A percentile compares a stretch with the other conserved stretches of the same genome.
phyloP scores from a whole-genome alignment of 768 basidiomycete genomes.

The Tricholomella constricta region DNA sequence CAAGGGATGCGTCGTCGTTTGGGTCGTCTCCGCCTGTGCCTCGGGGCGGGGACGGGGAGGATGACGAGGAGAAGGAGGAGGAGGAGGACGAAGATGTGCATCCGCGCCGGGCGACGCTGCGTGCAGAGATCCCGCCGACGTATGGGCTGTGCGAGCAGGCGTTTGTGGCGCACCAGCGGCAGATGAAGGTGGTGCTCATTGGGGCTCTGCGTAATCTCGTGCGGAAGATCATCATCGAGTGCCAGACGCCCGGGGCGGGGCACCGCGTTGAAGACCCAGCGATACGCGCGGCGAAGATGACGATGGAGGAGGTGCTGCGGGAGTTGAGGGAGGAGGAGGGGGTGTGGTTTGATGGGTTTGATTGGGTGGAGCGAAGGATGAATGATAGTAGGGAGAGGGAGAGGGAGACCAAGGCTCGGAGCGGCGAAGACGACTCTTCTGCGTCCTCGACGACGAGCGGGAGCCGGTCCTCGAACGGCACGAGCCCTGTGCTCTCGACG shows the following conservation, averaged over 20 bases:
- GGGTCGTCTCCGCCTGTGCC: constrained; percentile 8
- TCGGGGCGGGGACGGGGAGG: constrained; percentile 29
- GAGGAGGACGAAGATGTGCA: constrained; percentile 41
- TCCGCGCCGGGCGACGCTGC: constrained; percentile 49
- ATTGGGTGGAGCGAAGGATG: constrained; percentile 58
- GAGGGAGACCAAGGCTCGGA: constrained; percentile 26
- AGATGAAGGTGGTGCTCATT: constrained; percentile 59
- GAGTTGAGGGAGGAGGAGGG: constrained; percentile 62
- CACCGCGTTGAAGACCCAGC: constrained; percentile 52
- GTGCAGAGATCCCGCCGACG: constrained; percentile 58
- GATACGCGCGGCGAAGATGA: constrained; percentile 55
- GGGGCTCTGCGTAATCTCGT: constrained; percentile 74
- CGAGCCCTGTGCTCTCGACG: constrained; percentile 74
- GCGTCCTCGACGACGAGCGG: constrained; percentile 36
- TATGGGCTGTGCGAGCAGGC: constrained; percentile 65
- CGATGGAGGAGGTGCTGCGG: constrained; percentile 58
- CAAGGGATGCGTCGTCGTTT: constrained; percentile 31
- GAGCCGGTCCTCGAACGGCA: constrained; percentile 54
- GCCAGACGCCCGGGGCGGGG: constrained; percentile 38
- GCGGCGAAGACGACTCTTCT: constrained; percentile 53
- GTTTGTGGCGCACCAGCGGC: constrained; percentile 56
- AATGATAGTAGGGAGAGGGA: constrained; percentile 36
- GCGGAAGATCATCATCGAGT: constrained; percentile 65
- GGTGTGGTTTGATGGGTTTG: constrained; percentile 73
- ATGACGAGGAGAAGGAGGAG: constrained; percentile 28